A percentile compares a stretch with the other conserved stretches of the same genome.
phyloP scores from a whole-genome alignment of 441 rosid genomes.

The Flueggea neowawraea region DNA sequence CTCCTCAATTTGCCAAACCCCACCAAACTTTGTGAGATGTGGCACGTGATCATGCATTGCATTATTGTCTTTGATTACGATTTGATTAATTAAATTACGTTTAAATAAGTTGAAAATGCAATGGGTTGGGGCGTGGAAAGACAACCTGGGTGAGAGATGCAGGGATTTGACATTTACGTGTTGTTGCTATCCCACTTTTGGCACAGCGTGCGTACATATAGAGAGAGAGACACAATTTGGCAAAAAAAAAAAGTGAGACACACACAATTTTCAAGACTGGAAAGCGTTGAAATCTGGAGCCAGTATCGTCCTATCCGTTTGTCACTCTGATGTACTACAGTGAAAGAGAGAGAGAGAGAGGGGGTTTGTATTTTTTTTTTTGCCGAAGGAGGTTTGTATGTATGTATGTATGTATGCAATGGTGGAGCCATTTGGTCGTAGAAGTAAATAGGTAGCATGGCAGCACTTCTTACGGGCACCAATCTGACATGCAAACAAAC shows the following conservation, averaged over 20 bases:
- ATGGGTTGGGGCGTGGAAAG: conserved; percentile 9
- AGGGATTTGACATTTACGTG: conserved; percentile 62
- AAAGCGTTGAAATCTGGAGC: conserved; percentile 76
- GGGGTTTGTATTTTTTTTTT: too few species aligned
- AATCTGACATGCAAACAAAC: conserved; percentile 19
- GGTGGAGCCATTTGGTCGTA: not conserved
- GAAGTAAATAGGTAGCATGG: conserved; percentile 21
- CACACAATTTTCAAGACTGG: conserved; percentile 56
- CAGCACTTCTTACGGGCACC: conserved; percentile 80
- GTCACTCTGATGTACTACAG: conserved; percentile 55
- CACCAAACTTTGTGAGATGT: conserved; percentile 5
- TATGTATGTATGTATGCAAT: too few species aligned
- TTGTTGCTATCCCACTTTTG: conserved; percentile 38
- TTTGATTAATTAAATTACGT: conserved; percentile 1
- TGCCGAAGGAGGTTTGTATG: too few species aligned
- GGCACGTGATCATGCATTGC: conserved; percentile 30
- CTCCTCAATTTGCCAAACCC: conserved; percentile 22
- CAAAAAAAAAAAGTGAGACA: too few species aligned
- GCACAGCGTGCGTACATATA: conserved; percentile 11
- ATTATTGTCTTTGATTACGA: not conserved
- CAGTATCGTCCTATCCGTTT: conserved; percentile 84
- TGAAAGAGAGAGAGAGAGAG: conserved; percentile 11
- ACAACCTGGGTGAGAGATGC: conserved; percentile 13
- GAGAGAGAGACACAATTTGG: conserved; percentile 13
- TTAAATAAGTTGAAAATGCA: conserved; percentile 1